Evolutionary conservation across 257 asterid species (phyloP).

Genomic region (Ligustrum vulgare): DNA sequence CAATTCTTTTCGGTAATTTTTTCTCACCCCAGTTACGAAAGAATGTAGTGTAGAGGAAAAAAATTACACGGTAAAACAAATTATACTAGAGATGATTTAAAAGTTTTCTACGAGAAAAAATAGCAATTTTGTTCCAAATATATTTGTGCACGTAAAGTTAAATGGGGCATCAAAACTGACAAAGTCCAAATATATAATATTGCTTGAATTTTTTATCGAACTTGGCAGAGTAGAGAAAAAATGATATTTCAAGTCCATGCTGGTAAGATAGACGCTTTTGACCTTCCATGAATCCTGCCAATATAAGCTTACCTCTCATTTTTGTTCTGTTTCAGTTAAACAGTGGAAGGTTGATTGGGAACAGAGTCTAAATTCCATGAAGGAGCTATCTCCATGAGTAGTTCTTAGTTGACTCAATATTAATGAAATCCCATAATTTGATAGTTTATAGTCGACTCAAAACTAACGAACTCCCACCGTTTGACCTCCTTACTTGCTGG

Average conservation of each 20-base stretch:
- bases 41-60: background rate
- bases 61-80: background rate
- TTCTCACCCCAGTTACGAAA: background rate
- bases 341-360: slow-evolving; percentile 43
- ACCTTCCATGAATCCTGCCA: too few relatives aligned
- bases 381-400: slow-evolving; percentile 41
- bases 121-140: too few relatives aligned
- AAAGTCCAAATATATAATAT: background rate
- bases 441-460: background rate
- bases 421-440: background rate
- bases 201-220: background rate
- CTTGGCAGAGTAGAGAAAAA: too few relatives aligned
- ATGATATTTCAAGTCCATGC: too few relatives aligned
- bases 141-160: background rate
- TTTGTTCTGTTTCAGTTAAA: too few relatives aligned
- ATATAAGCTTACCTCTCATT: too few relatives aligned
- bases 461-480: background rate
- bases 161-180: background rate
- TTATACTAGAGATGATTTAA: background rate
- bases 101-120: background rate
- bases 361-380: slow-evolving; percentile 37
- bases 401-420: background rate
- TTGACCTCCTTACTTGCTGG: background rate
- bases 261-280: too few relatives aligned
- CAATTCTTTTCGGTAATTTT: background rate